Conservation (phyloP, 2,329 filamentous ascomycete genomes). For the Penicillium occitanis region DNA sequence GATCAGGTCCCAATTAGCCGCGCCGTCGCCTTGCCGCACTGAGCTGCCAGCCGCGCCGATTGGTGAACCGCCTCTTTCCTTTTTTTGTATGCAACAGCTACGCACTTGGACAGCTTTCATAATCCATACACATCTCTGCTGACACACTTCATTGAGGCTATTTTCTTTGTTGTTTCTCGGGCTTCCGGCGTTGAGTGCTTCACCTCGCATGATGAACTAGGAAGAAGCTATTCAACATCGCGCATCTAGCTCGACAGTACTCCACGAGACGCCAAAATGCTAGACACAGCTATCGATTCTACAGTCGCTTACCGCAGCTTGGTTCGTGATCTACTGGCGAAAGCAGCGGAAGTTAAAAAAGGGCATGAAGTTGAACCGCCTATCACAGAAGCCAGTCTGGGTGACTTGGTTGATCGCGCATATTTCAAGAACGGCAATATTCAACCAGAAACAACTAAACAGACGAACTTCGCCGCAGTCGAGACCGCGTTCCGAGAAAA, state of each 20-base stretch:
- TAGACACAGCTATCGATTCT: slow-evolving; percentile 36
- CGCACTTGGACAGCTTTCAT: background rate
- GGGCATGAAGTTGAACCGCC: slow-evolving; percentile 68
- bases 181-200: background rate
- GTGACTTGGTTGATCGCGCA: slow-evolving; percentile 43
- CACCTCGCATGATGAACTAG: slow-evolving; percentile 2
- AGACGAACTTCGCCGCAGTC: slow-evolving; percentile 64
- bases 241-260: background rate
- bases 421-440: slow-evolving; percentile 30
- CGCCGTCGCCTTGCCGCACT: slow-evolving; percentile 1
- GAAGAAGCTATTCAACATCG: background rate
- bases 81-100: slow-evolving; percentile 9
- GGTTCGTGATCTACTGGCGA: slow-evolving; percentile 58
- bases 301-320: slow-evolving; percentile 52
- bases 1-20: slow-evolving; percentile 27
- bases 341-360: slow-evolving; percentile 61
- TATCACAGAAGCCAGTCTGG: slow-evolving; percentile 65
- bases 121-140: background rate
- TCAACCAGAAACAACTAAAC: slow-evolving; percentile 42
- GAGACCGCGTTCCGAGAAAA: slow-evolving; percentile 80
- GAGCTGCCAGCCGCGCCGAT: slow-evolving; percentile 25
- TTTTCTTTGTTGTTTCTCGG: background rate
- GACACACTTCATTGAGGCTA: background rate
- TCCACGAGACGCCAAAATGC: slow-evolving; percentile 18
- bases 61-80: slow-evolving; percentile 19